Conservation (phyloP, 306 rosid genomes). For the Coriaria nepalensis region DNA sequence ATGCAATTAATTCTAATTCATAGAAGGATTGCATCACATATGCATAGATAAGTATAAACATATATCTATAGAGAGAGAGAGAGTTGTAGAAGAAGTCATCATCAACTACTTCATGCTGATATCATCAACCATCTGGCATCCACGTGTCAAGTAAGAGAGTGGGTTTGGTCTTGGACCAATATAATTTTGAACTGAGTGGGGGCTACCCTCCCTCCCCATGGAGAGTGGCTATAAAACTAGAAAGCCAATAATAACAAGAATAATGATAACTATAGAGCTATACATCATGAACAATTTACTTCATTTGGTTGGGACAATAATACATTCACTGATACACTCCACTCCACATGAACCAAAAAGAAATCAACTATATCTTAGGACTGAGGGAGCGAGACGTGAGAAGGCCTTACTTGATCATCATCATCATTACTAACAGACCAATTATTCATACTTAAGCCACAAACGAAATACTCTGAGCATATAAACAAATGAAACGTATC, state of each 20-base stretch:
- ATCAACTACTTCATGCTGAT: conserved; percentile 80
- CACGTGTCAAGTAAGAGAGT: conserved; percentile 49
- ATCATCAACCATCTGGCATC: conserved; percentile 36
- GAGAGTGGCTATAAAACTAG: conserved; percentile 27
- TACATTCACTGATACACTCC: background rate
- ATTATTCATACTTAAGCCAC: background rate
- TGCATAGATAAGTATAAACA: background rate
- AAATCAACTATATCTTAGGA: conserved; percentile 12
- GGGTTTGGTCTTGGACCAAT: conserved; percentile 51
- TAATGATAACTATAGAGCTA: background rate
- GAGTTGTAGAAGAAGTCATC: conserved; percentile 29
- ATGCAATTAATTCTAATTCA: no score
- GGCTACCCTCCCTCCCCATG: conserved; percentile 23
- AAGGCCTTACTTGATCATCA: conserved; percentile 1
- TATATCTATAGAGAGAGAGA: conserved; percentile 3
- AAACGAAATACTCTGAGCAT: no score
- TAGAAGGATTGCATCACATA: background rate
- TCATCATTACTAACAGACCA: background rate
- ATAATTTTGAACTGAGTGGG: conserved; percentile 16
- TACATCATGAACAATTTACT: no score
- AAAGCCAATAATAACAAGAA: background rate
- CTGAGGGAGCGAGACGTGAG: background rate
- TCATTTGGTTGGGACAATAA: background rate
- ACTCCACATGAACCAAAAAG: conserved; percentile 4
- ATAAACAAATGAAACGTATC: conserved; percentile 7